phyloP scores from a whole-genome alignment of 1,284 basidiomycete species.

The Sporisorium sorghi region DNA sequence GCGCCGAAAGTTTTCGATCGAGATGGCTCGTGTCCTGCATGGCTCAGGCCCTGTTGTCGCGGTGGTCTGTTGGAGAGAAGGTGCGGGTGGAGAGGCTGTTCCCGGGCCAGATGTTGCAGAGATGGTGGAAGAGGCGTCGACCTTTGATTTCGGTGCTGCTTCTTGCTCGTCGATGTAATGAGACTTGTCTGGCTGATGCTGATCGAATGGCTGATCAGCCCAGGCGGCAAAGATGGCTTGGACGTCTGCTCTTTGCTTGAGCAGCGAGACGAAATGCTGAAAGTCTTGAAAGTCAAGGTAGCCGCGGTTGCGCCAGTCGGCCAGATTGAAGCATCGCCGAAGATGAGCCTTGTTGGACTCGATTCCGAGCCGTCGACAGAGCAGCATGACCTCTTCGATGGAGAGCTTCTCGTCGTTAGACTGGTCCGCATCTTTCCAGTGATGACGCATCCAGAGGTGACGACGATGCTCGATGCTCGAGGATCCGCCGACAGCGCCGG shows the following conservation, averaged over 20 bases:
- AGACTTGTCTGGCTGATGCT: conserved; percentile 1
- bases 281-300: conserved; percentile 87
- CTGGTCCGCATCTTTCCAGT: conserved; percentile 81
- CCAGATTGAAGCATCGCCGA: conserved; percentile 78
- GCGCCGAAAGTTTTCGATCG: conserved; percentile 38
- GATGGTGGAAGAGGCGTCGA: not conserved
- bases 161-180: conserved; percentile 1
- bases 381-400: conserved; percentile 79
- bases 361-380: conserved; percentile 83
- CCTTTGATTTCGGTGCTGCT: not conserved
- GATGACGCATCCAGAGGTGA: conserved; percentile 82
- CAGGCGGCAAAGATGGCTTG: conserved; percentile 71
- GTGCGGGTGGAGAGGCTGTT: conserved; percentile 5
- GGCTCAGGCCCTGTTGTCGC: conserved; percentile 16
- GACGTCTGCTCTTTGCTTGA: conserved; percentile 86
- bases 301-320: conserved; percentile 76
- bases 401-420: conserved; percentile 77
- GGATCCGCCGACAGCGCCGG: conserved; percentile 56
- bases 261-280: conserved; percentile 82
- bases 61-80: conserved; percentile 4
- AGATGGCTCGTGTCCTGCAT: conserved; percentile 31
- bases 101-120: not conserved
- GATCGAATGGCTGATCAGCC: conserved; percentile 39
- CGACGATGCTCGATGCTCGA: conserved; percentile 74
- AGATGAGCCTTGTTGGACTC: conserved; percentile 77